Percentiles rank a stretch among this genome's conserved stretches.
phyloP scores from a whole-genome alignment of 169 alveolate species.

The Eimeria brunetti region DNA sequence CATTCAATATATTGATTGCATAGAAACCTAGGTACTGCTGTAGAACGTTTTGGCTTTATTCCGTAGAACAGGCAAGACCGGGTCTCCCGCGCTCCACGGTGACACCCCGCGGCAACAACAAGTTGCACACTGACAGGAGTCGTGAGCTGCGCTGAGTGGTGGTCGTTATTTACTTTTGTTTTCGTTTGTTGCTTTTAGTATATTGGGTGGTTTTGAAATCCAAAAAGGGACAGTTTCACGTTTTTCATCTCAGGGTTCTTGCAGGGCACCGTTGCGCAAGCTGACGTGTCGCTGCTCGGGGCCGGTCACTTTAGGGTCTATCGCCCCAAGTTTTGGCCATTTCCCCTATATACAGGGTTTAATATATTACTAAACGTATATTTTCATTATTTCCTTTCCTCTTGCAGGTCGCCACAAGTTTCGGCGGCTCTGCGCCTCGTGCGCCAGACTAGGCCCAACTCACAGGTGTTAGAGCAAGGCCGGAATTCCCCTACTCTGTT shows the following conservation, averaged over 20 bases:
- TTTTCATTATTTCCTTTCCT: neutral
- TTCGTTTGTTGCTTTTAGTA: constrained; percentile 59
- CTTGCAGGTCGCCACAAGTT: constrained; percentile 45
- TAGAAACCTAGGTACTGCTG: neutral
- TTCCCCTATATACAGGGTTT: constrained; percentile 24
- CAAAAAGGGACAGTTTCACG: constrained; percentile 49
- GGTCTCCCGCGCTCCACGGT: constrained; percentile 69
- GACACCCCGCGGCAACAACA: constrained; percentile 62
- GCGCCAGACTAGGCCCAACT: constrained; percentile 42
- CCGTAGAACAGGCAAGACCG: neutral
- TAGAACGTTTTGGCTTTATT: neutral
- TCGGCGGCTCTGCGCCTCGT: constrained; percentile 28
- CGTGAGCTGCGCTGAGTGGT: neutral
- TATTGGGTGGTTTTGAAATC: constrained; percentile 57
- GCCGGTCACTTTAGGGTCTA: constrained; percentile 70
- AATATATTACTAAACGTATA: neutral
- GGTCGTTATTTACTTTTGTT: constrained; percentile 20
- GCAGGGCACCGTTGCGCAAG: constrained; percentile 40
- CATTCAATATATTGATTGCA: neutral
- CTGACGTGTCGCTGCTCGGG: constrained; percentile 72
- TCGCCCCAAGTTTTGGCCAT: constrained; percentile 71
- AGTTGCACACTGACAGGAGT: constrained; percentile 71
- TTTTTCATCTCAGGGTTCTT: constrained; percentile 25
- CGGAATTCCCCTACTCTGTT: constrained; percentile 39
- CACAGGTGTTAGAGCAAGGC: constrained; percentile 62